These are phyloP conservation scores for Calonectria multiphialidica DNA, from an alignment of 2,329 filamentous ascomycete genomes.

Conservation along the genomic window DNA sequence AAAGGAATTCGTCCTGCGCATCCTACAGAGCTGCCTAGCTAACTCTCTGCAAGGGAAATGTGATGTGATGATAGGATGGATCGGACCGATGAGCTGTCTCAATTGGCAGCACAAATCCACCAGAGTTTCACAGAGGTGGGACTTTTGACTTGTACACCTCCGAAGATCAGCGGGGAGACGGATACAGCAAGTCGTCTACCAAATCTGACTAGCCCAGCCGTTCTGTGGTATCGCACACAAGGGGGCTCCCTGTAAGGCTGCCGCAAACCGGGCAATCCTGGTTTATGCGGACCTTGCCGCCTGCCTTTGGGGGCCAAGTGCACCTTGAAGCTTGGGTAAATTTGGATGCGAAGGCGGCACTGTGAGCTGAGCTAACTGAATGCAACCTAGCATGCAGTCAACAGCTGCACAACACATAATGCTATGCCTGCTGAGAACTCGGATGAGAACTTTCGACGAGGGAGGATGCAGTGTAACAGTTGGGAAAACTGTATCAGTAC, in stretches of 20 bases:
- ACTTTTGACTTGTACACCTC: background rate
- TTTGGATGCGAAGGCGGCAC: background rate
- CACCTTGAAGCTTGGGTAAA: background rate
- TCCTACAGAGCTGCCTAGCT: background rate
- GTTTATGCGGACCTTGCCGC: background rate
- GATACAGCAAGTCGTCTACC: background rate
- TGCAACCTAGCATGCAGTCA: background rate
- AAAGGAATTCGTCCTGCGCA: background rate
- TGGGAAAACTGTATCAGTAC: background rate
- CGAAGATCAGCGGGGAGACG: background rate
- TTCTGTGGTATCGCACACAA: background rate
- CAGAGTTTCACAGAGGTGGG: background rate
- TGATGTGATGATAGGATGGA: background rate
- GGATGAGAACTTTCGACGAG: background rate
- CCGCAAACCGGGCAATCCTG: background rate
- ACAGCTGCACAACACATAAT: background rate
- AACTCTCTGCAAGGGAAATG: background rate
- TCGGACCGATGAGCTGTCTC: background rate
- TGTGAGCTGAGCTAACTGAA: background rate
- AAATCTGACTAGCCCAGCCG: background rate
- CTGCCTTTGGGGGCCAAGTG: background rate
- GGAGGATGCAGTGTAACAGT: background rate
- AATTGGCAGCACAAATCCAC: background rate
- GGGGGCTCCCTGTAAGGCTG: background rate
- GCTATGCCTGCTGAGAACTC: background rate